Evolutionary conservation across 257 asterid genomes (phyloP).

Genomic region (Pogostemon cablin): DNA sequence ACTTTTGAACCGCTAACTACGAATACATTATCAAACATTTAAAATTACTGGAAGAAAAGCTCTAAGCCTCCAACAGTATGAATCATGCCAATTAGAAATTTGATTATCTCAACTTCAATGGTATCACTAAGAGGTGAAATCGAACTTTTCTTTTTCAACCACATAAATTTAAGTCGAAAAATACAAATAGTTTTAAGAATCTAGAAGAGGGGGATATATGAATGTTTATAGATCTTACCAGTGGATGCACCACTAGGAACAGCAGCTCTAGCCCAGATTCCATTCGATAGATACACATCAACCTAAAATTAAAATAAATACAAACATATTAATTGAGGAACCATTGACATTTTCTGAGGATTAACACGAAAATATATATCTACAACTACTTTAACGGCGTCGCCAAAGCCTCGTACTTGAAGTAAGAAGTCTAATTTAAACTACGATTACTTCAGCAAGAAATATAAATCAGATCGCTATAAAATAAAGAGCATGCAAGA

Average conservation of each 20-base stretch:
- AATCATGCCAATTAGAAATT: not conserved
- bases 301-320: slow-evolving; percentile 44
- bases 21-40: slow-evolving; percentile 1
- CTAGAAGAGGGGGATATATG: not conserved
- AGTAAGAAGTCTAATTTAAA: slow-evolving; percentile 3
- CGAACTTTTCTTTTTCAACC: not conserved
- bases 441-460: not conserved
- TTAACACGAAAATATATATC: not conserved
- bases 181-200: not conserved
- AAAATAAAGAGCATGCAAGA: not conserved
- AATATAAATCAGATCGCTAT: slow-evolving; percentile 25
- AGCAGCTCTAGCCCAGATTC: slow-evolving; percentile 74
- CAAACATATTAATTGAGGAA: slow-evolving; percentile 10
- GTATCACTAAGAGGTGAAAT: slow-evolving; percentile 15
- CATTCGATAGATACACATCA: slow-evolving; percentile 64
- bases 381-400: not conserved
- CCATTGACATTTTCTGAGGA: not conserved
- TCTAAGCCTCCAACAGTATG: not conserved
- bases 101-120: not conserved
- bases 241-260: slow-evolving; percentile 98
- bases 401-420: not conserved
- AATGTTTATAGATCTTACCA: slow-evolving; percentile 52
- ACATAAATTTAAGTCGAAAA: not conserved
- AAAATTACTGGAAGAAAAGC: not conserved
- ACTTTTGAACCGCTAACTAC: not conserved